Evolutionary conservation across 1,284 basidiomycete species (phyloP).

Genomic region (Cutaneotrichosporon cutaneum): DNA sequence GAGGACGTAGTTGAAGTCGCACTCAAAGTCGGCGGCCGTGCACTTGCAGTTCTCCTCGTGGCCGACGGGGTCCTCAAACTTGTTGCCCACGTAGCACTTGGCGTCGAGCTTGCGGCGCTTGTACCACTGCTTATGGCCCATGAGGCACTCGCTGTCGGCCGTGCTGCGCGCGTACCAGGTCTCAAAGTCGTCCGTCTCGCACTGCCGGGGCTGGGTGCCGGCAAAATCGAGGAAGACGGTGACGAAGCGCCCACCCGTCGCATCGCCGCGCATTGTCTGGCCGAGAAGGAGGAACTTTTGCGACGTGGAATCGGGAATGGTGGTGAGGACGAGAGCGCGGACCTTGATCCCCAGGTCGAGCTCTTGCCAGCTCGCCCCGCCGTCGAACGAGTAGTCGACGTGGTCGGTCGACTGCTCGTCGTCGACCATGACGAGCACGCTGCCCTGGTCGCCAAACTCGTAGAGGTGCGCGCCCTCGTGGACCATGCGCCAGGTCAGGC

Average conservation of each 20-base stretch:
- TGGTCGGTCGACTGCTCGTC: slow-evolving; percentile 78
- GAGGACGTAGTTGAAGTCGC: slow-evolving; percentile 58
- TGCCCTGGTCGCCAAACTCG: slow-evolving; percentile 88
- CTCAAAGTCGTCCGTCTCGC: slow-evolving; percentile 74
- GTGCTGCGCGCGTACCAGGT: slow-evolving; percentile 76
- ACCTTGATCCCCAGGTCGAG: slow-evolving; percentile 70
- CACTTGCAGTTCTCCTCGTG: slow-evolving; percentile 83
- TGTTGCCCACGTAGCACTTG: slow-evolving; percentile 87
- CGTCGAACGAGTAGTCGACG: slow-evolving; percentile 79
- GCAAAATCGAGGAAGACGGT: slow-evolving; percentile 83
- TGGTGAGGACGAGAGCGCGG: slow-evolving; percentile 73
- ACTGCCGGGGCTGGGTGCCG: slow-evolving; percentile 67
- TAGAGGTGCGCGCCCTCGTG: slow-evolving; percentile 81
- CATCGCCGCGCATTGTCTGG: slow-evolving; percentile 66
- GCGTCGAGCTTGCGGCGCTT: slow-evolving; percentile 76
- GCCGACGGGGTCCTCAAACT: slow-evolving; percentile 79
- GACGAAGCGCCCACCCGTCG: slow-evolving; percentile 64
- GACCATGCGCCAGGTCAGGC: slow-evolving; percentile 80
- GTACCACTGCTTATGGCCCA: slow-evolving; percentile 99
- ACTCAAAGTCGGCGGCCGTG: slow-evolving; percentile 86
- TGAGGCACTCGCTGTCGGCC: slow-evolving; percentile 73
- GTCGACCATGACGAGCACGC: slow-evolving; percentile 77
- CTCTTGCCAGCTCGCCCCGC: slow-evolving; percentile 75
- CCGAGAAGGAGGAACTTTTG: slow-evolving; percentile 85
- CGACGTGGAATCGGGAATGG: slow-evolving; percentile 86